These are phyloP conservation scores for Pterula multifida DNA, from an alignment of 1,284 basidiomycete species.

Conservation along the genomic window DNA sequence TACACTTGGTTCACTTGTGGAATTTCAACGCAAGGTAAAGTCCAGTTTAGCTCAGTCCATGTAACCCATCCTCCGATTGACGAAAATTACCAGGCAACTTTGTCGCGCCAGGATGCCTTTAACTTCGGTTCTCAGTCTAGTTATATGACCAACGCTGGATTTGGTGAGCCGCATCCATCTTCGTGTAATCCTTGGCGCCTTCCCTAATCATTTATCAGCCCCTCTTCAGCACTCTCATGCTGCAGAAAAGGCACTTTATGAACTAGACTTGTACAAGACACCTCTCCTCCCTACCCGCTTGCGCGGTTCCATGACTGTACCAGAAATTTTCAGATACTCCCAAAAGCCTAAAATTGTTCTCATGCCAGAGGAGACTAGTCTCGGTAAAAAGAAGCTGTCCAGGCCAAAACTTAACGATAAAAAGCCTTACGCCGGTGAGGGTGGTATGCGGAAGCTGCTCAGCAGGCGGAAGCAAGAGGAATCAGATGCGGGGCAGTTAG, in stretches of 20 bases:
- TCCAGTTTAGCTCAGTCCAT: too few relatives aligned
- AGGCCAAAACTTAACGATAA: conserved; percentile 29
- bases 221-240: conserved; percentile 29
- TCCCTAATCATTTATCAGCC: conserved; percentile 11
- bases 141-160: not conserved
- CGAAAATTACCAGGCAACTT: conserved; percentile 28
- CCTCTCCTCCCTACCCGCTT: conserved; percentile 60
- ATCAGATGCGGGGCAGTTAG: conserved; percentile 17
- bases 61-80: too few relatives aligned
- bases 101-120: conserved; percentile 32
- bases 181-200: conserved; percentile 5
- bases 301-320: conserved; percentile 34
- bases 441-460: conserved; percentile 63
- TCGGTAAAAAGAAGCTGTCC: conserved; percentile 20
- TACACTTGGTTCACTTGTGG: conserved; percentile 53
- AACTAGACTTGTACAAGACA: conserved; percentile 65
- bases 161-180: conserved; percentile 19
- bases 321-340: conserved; percentile 54
- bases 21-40: conserved; percentile 43
- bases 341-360: conserved; percentile 40
- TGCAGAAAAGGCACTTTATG: conserved; percentile 53
- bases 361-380: conserved; percentile 40
- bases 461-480: conserved; percentile 29
- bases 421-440: conserved; percentile 63
- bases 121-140: conserved; percentile 17